phyloP scores from a whole-genome alignment of 1,139 yeast genomes.

The Nakaseomyces bracarensis region DNA sequence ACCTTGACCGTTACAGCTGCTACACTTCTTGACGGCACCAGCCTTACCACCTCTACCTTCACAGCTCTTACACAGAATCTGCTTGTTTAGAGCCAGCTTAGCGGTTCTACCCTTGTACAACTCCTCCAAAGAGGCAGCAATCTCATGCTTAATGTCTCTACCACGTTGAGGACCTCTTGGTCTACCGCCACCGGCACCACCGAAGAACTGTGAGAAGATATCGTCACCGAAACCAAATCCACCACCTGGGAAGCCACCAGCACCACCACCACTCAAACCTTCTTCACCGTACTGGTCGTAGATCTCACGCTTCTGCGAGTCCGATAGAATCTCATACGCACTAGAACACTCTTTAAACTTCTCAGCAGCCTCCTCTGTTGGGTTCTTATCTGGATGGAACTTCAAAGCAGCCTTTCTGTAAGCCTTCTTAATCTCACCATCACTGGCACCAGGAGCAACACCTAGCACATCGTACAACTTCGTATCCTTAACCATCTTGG shows the following conservation, averaged over 20 bases:
- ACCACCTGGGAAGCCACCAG: slow-evolving; percentile 50
- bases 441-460: slow-evolving; percentile 70
- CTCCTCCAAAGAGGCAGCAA: slow-evolving; percentile 83
- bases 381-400: slow-evolving; percentile 92
- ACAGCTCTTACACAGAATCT: slow-evolving; percentile 79
- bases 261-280: slow-evolving; percentile 72
- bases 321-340: slow-evolving; percentile 85
- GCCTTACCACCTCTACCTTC: slow-evolving; percentile 96
- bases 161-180: slow-evolving; percentile 85
- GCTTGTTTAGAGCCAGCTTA: slow-evolving; percentile 88
- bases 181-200: slow-evolving; percentile 51
- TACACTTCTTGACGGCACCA: slow-evolving; percentile 82
- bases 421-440: slow-evolving; percentile 84
- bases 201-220: slow-evolving; percentile 88
- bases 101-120: slow-evolving; percentile 91
- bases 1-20: slow-evolving; percentile 85
- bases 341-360: slow-evolving; percentile 86
- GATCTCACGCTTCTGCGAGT: slow-evolving; percentile 76
- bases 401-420: slow-evolving; percentile 89
- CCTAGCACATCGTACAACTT: slow-evolving; percentile 81
- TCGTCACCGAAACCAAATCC: slow-evolving; percentile 64
- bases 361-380: slow-evolving; percentile 87
- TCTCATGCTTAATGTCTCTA: slow-evolving; percentile 83
- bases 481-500: slow-evolving; percentile 79
- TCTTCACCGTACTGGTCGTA: slow-evolving; percentile 91